These are phyloP conservation scores for Lathyrus tuberosus DNA, from an alignment of 306 rosid genomes.

Conservation along the genomic window DNA sequence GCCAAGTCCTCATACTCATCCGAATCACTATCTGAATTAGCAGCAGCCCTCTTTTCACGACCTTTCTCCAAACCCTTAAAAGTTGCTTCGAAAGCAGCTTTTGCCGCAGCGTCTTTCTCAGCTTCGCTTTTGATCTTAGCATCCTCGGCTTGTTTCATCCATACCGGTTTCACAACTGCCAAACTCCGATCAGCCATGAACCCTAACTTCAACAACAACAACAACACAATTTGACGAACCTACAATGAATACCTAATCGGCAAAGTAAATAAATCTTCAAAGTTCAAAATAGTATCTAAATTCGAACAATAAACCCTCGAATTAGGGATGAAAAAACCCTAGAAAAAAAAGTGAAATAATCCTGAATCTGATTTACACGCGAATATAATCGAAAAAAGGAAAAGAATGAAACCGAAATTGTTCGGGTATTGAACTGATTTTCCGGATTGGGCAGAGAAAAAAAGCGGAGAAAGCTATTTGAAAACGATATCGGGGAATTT, in stretches of 20 bases:
- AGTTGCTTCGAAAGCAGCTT: constrained; percentile 97
- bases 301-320: constrained; percentile 24
- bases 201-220: constrained; percentile 25
- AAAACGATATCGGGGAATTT: background rate
- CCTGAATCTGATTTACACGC: background rate
- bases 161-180: constrained; percentile 73
- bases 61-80: constrained; percentile 73
- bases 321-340: background rate
- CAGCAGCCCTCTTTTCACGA: constrained; percentile 55
- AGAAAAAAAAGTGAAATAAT: background rate
- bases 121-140: constrained; percentile 94
- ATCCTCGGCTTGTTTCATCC: constrained; percentile 99
- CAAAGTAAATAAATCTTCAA: background rate
- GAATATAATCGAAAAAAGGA: background rate
- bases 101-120: constrained; percentile 89
- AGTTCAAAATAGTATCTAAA: background rate
- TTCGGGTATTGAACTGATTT: too few relatives aligned
- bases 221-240: constrained; percentile 9
- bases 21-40: constrained; percentile 78
- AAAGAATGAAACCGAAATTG: background rate
- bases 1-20: constrained; percentile 84
- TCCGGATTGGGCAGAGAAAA: background rate
- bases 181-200: constrained; percentile 84
- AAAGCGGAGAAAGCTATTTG: background rate
- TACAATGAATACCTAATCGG: constrained; percentile 20